A percentile compares a stretch with the other conserved stretches of the same genome.
Conservation (phyloP, 768 basidiomycete species). For the Agaricus sinodeliciosus region DNA sequence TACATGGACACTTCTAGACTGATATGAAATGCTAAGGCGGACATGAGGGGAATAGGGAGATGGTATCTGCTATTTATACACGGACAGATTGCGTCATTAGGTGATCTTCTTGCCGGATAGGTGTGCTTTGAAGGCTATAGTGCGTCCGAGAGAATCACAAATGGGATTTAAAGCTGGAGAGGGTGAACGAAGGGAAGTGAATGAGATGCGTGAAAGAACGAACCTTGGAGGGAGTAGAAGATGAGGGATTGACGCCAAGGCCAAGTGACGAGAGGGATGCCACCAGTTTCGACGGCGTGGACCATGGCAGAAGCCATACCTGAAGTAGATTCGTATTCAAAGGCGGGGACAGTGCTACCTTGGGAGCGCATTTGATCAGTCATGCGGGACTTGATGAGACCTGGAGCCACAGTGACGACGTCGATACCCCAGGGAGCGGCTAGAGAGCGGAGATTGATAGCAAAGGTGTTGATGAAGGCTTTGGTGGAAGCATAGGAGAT, state of each 20-base stretch:
- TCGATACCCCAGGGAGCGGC: conserved; percentile 20
- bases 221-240: conserved; percentile 20
- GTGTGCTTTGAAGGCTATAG: conserved; percentile 15
- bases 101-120: conserved; percentile 20
- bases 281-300: conserved; percentile 19
- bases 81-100: conserved; percentile 2
- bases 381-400: conserved; percentile 22
- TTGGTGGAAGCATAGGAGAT: conserved; percentile 25
- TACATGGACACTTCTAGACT: no score
- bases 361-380: conserved; percentile 20
- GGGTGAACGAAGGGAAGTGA: no score
- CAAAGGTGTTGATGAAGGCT: conserved; percentile 25
- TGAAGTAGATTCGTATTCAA: conserved; percentile 16
- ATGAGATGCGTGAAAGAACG: not conserved
- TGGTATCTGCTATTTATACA: no score
- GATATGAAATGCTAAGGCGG: no score
- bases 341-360: conserved; percentile 15
- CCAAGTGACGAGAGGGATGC: conserved; percentile 21
- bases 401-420: conserved; percentile 21
- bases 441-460: conserved; percentile 21
- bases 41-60: no score
- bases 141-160: not conserved
- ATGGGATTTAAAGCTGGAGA: no score
- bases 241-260: conserved; percentile 17
- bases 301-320: conserved; percentile 20